Base-by-base conservation (phyloP, 768 basidiomycete species). In the Pulveroboletus sp. region DNA sequence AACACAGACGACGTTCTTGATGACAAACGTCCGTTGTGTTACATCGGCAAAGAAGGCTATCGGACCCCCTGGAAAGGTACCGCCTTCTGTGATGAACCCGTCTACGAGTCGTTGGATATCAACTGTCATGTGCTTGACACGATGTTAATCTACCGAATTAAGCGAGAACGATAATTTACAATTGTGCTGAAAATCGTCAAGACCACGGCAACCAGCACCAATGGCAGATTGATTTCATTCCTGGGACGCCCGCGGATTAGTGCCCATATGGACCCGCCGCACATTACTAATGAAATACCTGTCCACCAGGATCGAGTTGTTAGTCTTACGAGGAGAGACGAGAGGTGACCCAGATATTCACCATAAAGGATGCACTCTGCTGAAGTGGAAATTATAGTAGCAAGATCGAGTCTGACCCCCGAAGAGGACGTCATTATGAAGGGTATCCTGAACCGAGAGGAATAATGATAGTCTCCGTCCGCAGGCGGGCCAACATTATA, bases 1-100 rank as follows among this genome's bases (percentile, higher is more conserved):
- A 35, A 50, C 37, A 11, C 64, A 69, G 11, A 64, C 50, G 1
- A 39, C 49, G 31, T 46, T 64, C 46, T 70, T 70, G 49, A 66
- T 57, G 21, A 71, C 43, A 43, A 67, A 69, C 1, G 68, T 65
- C 17, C 33, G 51, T 24, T 70, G 57, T 38, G 57, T 59, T 6
- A 51, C 45, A 43, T 66, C 60, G 4, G 58, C 59, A 51, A 71
- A 69, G 49, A 62, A 71, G 4, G 45, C 59, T 8, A 46, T 8
- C 3, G 69, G 63, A 8, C 67, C 68, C 0, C 63, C 62, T 6
- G 62, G 59, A 21, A 50, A 50, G 8, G 24, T 57, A 24, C 50
- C 46, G 8, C 62, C 54, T 41, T 59, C 37, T 31, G 18, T 38
- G 24, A 66, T 44, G n/a, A 71, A 60, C 6, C 66, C 69, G 11